A percentile compares a stretch with the other conserved stretches of the same genome.
Conservation (phyloP, 805 yeast species). For the Yarrowia deformans region DNA sequence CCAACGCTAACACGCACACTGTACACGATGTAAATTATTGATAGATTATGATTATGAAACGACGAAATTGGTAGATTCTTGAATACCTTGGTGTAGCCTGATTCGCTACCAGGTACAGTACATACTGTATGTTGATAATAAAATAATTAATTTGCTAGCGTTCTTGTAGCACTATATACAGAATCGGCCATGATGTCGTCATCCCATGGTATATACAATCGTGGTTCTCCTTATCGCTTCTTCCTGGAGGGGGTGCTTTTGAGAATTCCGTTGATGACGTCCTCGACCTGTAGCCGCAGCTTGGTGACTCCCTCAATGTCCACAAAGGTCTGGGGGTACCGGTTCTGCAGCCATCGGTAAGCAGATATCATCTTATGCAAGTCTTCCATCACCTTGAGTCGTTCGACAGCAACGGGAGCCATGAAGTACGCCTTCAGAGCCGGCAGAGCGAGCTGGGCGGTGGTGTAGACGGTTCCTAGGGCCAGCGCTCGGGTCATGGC, state of each 20-base stretch:
- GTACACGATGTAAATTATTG: constrained; percentile 33
- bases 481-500: constrained; percentile 28
- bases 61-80: not conserved
- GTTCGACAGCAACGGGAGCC: not conserved
- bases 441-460: not conserved
- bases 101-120: no score
- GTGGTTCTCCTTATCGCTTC: not conserved
- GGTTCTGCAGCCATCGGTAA: constrained; percentile 36
- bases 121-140: no score
- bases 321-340: constrained; percentile 38
- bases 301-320: constrained; percentile 25
- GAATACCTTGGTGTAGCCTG: no score
- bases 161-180: constrained; percentile 10
- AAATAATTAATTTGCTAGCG: no score
- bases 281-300: constrained; percentile 12
- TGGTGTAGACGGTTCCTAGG: constrained; percentile 1
- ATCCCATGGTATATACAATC: not conserved
- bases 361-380: constrained; percentile 17
- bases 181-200: not conserved
- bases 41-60: constrained; percentile 32
- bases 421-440: not conserved
- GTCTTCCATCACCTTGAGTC: constrained; percentile 32
- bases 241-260: not conserved
- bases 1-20: constrained; percentile 26
- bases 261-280: constrained; percentile 21